Conservation (phyloP, 73 alveolate genomes). For the Stentor roeselii region DNA sequence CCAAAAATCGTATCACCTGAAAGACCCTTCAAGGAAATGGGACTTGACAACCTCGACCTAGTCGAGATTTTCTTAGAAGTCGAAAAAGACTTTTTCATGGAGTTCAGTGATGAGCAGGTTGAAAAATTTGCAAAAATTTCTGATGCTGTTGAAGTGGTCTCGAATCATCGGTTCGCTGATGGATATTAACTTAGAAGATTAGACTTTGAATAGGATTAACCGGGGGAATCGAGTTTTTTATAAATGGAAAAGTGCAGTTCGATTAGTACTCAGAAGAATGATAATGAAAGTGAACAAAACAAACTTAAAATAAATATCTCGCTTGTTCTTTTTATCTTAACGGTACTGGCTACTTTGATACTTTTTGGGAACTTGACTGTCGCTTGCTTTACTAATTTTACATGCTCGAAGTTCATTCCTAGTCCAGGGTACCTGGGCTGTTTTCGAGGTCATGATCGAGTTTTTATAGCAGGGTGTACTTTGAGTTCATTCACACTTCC, state of each 20-base stretch:
- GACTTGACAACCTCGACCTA: conserved; percentile 56
- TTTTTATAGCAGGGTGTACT: background rate
- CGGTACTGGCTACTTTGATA: conserved; percentile 39
- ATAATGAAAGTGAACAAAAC: too few relatives aligned
- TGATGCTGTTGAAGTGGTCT: conserved; percentile 50
- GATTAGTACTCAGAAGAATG: too few relatives aligned
- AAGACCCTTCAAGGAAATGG: conserved; percentile 39
- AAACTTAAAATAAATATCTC: conserved; percentile 1
- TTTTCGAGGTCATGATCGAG: conserved; percentile 16
- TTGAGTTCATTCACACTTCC: background rate
- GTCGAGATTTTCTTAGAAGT: conserved; percentile 54
- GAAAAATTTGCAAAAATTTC: conserved; percentile 46
- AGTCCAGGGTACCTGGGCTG: conserved; percentile 7
- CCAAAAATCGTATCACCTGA: conserved; percentile 49
- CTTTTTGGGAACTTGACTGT: background rate
- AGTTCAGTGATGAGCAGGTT: conserved; percentile 57
- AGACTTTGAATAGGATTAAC: background rate
- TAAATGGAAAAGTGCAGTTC: too few relatives aligned
- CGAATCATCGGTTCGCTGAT: conserved; percentile 32
- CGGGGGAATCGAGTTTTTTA: too few relatives aligned
- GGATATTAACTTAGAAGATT: conserved; percentile 4
- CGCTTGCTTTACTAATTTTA: conserved; percentile 14
- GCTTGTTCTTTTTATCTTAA: conserved; percentile 17
- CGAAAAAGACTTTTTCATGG: conserved; percentile 57
- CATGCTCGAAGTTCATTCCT: background rate